A percentile compares a stretch with the other conserved stretches of the same genome.
Conservation (phyloP, 495 filamentous ascomycete genomes). For the Paragyromitra xinjiangensis region DNA sequence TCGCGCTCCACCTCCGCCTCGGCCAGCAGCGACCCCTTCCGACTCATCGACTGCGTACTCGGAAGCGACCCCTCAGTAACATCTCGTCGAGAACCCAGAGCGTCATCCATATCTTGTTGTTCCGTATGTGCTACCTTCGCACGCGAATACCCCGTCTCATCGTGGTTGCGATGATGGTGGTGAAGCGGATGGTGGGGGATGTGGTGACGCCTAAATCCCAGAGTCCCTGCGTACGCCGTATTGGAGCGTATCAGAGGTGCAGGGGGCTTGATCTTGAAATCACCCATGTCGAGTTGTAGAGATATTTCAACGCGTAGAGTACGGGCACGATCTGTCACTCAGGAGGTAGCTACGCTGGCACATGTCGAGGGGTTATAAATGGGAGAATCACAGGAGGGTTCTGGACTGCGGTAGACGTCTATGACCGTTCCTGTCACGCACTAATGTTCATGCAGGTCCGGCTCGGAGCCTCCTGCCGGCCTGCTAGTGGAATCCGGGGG, state of each 20-base stretch:
- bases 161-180: constrained; percentile 41
- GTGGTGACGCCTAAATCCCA: constrained; percentile 42
- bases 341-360: constrained; percentile 12
- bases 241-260: constrained; percentile 47
- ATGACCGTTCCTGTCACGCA: constrained; percentile 19
- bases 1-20: constrained; percentile 64
- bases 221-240: constrained; percentile 40
- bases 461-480: constrained; percentile 38
- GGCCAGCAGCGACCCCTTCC: constrained; percentile 62
- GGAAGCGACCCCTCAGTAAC: not conserved
- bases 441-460: constrained; percentile 28
- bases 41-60: constrained; percentile 54
- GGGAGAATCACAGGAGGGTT: constrained; percentile 1
- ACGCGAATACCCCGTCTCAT: constrained; percentile 33
- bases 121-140: constrained; percentile 21
- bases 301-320: constrained; percentile 2
- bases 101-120: constrained; percentile 40
- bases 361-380: constrained; percentile 14
- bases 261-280: constrained; percentile 45
- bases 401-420: not conserved
- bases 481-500: constrained; percentile 27
- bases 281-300: constrained; percentile 20
- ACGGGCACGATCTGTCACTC: not conserved
- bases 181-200: constrained; percentile 32
- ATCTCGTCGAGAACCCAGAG: constrained; percentile 5